These are phyloP conservation scores for Agaricus sinodeliciosus DNA, from an alignment of 768 basidiomycete species.

Conservation along the genomic window DNA sequence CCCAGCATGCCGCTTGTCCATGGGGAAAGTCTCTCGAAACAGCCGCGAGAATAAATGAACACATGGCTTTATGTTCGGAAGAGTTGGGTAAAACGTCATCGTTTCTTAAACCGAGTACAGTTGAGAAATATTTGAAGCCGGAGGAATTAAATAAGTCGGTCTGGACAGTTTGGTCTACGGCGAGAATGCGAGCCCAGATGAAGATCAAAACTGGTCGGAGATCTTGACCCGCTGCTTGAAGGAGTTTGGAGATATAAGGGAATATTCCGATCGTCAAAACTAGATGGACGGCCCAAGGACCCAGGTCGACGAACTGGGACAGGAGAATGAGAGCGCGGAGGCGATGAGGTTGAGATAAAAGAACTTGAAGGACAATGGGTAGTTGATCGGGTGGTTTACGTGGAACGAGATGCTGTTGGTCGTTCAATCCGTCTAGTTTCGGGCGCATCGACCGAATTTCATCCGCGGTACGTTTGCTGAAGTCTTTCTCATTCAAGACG, in stretches of 20 bases:
- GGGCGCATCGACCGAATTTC: slow-evolving; percentile 23
- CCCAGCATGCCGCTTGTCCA: slow-evolving; percentile 82
- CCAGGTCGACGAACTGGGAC: slow-evolving; percentile 96
- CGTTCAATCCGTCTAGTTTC: slow-evolving; percentile 9
- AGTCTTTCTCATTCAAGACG: slow-evolving; percentile 11
- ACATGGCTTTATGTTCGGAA: slow-evolving; percentile 97
- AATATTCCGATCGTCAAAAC: slow-evolving; percentile 97
- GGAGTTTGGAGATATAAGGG: slow-evolving; percentile 94
- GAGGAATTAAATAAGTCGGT: slow-evolving; percentile 79
- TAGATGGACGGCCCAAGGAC: slow-evolving; percentile 97
- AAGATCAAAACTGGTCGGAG: slow-evolving; percentile 97
- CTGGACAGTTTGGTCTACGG: slow-evolving; percentile 92
- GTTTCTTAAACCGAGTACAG: slow-evolving; percentile 63
- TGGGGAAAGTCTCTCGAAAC: slow-evolving; percentile 84
- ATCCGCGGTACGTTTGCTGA: slow-evolving; percentile 20
- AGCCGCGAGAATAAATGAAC: slow-evolving; percentile 89
- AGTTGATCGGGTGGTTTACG: slow-evolving; percentile 95
- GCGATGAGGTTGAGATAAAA: slow-evolving; percentile 93
- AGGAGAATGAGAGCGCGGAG: slow-evolving; percentile 92
- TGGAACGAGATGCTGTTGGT: slow-evolving; percentile 54
- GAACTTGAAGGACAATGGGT: slow-evolving; percentile 94
- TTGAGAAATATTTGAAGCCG: slow-evolving; percentile 83
- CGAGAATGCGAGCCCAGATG: slow-evolving; percentile 97
- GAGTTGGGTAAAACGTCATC: slow-evolving; percentile 82
- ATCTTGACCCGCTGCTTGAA: slow-evolving; percentile 92